Evolutionary conservation across 768 basidiomycete genomes (phyloP).

Genomic region (Boletus edulis): DNA sequence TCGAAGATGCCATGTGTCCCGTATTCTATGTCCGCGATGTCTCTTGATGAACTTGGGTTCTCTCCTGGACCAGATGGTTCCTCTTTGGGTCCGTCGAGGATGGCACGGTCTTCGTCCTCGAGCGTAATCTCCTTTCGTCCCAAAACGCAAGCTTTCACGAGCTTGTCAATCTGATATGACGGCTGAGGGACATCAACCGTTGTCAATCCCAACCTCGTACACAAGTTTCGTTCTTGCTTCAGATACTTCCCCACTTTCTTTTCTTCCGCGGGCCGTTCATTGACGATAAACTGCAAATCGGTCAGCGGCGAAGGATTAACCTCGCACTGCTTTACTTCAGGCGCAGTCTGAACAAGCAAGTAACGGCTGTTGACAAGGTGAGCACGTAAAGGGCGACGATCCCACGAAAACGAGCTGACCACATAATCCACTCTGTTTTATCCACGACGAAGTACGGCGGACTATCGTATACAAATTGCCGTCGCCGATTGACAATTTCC

Average conservation of each 20-base stretch:
- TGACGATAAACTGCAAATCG: too few species aligned
- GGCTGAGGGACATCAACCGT: conserved; percentile 57
- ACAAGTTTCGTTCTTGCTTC: conserved; percentile 41
- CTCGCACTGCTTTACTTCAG: not conserved
- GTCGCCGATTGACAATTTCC: conserved; percentile 63
- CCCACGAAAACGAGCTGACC: conserved; percentile 36
- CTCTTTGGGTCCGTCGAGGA: conserved; percentile 35
- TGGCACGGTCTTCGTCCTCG: conserved; percentile 48
- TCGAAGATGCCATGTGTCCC: too few species aligned
- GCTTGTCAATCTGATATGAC: conserved; percentile 47
- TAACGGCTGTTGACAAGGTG: conserved; percentile 46
- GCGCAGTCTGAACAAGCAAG: conserved; percentile 45
- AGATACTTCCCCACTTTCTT: conserved; percentile 38
- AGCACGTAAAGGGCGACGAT: not conserved
- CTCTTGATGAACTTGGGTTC: not conserved
- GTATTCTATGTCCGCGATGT: not conserved
- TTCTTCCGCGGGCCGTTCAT: not conserved
- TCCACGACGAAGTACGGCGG: conserved; percentile 57
- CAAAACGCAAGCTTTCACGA: conserved; percentile 40
- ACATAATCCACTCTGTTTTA: conserved; percentile 69
- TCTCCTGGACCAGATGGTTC: not conserved
- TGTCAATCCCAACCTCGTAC: conserved; percentile 8
- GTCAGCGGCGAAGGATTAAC: not conserved
- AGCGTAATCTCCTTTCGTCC: conserved; percentile 43
- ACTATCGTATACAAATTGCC: conserved; percentile 52